These are phyloP conservation scores for Soucietia sequanensis DNA, from an alignment of 805 yeast genomes.

Conservation along the genomic window DNA sequence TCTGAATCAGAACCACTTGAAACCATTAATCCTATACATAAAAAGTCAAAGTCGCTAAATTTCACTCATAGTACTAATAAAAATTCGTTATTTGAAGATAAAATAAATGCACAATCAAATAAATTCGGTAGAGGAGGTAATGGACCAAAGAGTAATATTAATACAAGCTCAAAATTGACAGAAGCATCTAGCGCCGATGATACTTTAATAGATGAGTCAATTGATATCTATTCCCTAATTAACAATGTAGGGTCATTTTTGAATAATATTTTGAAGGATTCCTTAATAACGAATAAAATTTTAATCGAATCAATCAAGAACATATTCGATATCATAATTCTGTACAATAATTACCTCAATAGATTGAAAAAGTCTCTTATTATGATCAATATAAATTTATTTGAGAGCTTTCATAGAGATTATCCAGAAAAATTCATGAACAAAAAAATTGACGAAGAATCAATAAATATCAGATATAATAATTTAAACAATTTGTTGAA, in stretches of 20 bases:
- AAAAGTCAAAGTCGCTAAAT: background rate
- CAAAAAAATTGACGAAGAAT: constrained; percentile 35
- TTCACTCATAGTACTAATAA: constrained; percentile 8
- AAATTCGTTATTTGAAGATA: constrained; percentile 19
- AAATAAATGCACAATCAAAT: constrained; percentile 3
- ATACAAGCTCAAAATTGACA: background rate
- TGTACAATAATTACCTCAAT: constrained; percentile 47
- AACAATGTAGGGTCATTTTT: constrained; percentile 49
- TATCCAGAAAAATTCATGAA: constrained; percentile 38
- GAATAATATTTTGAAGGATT: constrained; percentile 62
- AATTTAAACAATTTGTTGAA: constrained; percentile 40
- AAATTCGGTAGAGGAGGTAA: background rate
- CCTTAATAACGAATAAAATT: constrained; percentile 60
- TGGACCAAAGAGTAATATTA: background rate
- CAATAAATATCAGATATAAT: constrained; percentile 40
- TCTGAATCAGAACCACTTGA: background rate
- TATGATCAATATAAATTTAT: constrained; percentile 47
- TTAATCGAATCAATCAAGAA: constrained; percentile 47
- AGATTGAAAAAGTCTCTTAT: constrained; percentile 57
- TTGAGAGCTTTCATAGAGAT: constrained; percentile 30
- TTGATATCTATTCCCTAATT: constrained; percentile 16
- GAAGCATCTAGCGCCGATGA: background rate
- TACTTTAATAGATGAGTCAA: constrained; percentile 1
- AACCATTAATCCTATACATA: too few species aligned
- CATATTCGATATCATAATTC: constrained; percentile 46